These are phyloP conservation scores for Candida schatavii DNA, from an alignment of 805 yeast genomes.

Conservation along the genomic window DNA sequence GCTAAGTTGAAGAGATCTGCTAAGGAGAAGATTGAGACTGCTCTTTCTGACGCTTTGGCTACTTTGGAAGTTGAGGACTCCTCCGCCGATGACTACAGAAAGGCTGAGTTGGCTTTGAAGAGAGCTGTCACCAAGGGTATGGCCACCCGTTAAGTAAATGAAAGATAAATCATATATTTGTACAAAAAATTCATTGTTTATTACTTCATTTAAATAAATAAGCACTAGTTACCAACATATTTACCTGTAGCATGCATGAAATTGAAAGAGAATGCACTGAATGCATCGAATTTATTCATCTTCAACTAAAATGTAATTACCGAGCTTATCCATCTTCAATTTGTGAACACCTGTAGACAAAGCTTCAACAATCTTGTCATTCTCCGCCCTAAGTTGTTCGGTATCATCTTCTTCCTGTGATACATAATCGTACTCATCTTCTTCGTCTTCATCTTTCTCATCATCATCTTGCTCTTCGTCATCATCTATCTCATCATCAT, in stretches of 20 bases:
- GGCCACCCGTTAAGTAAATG: conserved; percentile 81
- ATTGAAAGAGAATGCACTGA: too few species aligned
- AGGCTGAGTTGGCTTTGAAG: conserved; percentile 98
- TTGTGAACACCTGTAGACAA: conserved; percentile 58
- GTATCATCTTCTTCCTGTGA: conserved; percentile 37
- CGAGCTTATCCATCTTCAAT: conserved; percentile 78
- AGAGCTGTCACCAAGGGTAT: conserved; percentile 99
- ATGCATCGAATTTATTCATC: not conserved
- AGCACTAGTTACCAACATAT: conserved; percentile 2
- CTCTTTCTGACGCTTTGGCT: conserved; percentile 96
- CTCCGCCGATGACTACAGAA: conserved; percentile 95
- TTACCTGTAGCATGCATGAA: too few species aligned
- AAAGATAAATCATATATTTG: conserved; percentile 1
- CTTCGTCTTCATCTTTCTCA: conserved; percentile 31
- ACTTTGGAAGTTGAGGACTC: conserved; percentile 97
- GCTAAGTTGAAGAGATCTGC: conserved; percentile 97
- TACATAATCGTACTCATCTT: conserved; percentile 32
- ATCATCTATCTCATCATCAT: conserved; percentile 47
- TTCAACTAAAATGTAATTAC: conserved; percentile 70
- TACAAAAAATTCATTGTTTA: conserved; percentile 4
- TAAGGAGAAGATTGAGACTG: conserved; percentile 95
- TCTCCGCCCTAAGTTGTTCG: conserved; percentile 30
- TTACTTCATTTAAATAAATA: conserved; percentile 9
- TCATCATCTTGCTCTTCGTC: conserved; percentile 30
- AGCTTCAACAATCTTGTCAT: conserved; percentile 66